Percentiles rank a stretch among this genome's conserved stretches.
Evolutionary conservation across 306 rosid species (phyloP).

Genomic region (Mimosa pudica): DNA sequence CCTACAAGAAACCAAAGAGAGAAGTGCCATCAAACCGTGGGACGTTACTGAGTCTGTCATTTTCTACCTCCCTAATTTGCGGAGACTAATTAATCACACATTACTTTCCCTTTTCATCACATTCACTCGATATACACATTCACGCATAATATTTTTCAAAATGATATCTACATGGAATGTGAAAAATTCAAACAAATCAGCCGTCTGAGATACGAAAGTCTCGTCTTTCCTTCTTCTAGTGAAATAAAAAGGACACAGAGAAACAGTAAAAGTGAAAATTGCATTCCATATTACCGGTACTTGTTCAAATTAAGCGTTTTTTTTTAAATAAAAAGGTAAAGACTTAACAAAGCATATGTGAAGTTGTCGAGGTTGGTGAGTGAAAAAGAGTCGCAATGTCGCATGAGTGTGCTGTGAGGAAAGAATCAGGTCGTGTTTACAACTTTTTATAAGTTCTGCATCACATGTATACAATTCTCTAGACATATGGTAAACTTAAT

Average conservation of each 20-base stretch:
- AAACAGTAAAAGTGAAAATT: background rate
- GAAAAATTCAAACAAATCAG: background rate
- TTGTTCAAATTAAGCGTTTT: background rate
- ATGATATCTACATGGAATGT: background rate
- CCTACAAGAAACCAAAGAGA: too few species aligned
- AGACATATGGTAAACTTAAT: background rate
- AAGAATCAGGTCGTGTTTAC: background rate
- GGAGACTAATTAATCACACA: too few species aligned
- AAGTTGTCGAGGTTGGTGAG: background rate
- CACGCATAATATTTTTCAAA: too few species aligned
- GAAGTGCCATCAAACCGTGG: too few species aligned
- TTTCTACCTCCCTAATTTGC: too few species aligned
- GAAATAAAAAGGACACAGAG: background rate
- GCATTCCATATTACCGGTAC: background rate
- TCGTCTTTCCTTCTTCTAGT: background rate
- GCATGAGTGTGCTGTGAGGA: background rate
- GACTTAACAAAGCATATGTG: background rate
- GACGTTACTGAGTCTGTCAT: too few species aligned
- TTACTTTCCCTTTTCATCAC: too few species aligned
- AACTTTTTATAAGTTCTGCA: too few species aligned
- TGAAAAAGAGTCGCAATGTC: background rate
- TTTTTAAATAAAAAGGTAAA: background rate
- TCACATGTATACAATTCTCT: background rate
- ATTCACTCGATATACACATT: too few species aligned
- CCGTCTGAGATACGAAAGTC: background rate